Evolutionary conservation across 2,329 filamentous ascomycete genomes (phyloP).

Genomic region (Aspergillus melleus): DNA sequence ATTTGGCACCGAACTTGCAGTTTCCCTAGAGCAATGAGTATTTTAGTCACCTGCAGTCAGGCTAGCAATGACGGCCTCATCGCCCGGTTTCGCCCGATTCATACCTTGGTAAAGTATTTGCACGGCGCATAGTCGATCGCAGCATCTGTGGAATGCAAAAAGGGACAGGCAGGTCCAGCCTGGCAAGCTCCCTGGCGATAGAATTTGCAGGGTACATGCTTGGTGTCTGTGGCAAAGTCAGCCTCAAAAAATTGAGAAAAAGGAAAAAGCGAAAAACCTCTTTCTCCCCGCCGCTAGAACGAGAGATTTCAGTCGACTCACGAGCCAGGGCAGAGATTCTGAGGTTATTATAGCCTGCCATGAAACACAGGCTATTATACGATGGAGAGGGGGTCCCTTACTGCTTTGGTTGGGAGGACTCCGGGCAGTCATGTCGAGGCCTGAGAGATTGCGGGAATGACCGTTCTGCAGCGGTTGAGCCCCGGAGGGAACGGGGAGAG

Average conservation of each 20-base stretch:
- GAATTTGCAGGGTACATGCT: constrained; percentile 99
- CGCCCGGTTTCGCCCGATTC: background rate
- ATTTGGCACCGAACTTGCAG: constrained; percentile 98
- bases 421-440: constrained; percentile 47
- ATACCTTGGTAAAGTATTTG: constrained; percentile 98
- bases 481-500: constrained; percentile 40
- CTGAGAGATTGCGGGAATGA: constrained; percentile 43
- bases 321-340: background rate
- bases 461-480: constrained; percentile 37
- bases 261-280: background rate
- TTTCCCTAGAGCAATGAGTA: constrained; percentile 66
- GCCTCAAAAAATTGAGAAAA: background rate
- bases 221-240: constrained; percentile 65
- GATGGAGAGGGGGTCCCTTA: constrained; percentile 5
- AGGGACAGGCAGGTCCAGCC: constrained; percentile 92
- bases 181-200: constrained; percentile 95
- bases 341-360: background rate
- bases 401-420: constrained; percentile 48
- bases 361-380: background rate
- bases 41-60: constrained; percentile 18
- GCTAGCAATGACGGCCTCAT: background rate
- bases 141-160: constrained; percentile 86
- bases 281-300: too few relatives aligned
- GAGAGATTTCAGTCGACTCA: background rate
- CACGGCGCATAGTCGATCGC: constrained; percentile 83